phyloP scores from a whole-genome alignment of 2,329 filamentous ascomycete species.

The Botrytis sinoallii region DNA sequence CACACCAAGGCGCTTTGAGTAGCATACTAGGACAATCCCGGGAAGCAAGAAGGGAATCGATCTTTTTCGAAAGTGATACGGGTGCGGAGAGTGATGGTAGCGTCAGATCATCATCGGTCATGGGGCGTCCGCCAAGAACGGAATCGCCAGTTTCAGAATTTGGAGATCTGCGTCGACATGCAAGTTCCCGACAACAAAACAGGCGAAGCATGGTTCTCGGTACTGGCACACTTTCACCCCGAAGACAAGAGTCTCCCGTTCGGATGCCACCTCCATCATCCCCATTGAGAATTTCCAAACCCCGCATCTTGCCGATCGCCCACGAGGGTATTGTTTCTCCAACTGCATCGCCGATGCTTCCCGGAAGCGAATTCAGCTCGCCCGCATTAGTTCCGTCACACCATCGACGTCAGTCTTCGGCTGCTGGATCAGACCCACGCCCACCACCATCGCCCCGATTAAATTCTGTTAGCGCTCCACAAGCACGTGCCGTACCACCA shows the following conservation, averaged over 20 bases:
- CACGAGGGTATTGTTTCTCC: slow-evolving; percentile 74
- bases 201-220: slow-evolving; percentile 77
- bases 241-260: slow-evolving; percentile 84
- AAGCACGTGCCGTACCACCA: slow-evolving; percentile 83
- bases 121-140: slow-evolving; percentile 68
- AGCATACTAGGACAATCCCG: slow-evolving; percentile 56
- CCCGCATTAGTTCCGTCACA: slow-evolving; percentile 64
- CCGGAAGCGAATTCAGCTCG: slow-evolving; percentile 76
- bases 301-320: slow-evolving; percentile 58
- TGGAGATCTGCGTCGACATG: slow-evolving; percentile 68
- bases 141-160: slow-evolving; percentile 91
- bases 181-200: slow-evolving; percentile 79
- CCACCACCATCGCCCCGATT: slow-evolving; percentile 81
- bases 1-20: slow-evolving; percentile 58
- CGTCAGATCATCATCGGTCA: slow-evolving; percentile 72
- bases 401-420: slow-evolving; percentile 87
- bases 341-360: slow-evolving; percentile 83
- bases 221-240: slow-evolving; percentile 73
- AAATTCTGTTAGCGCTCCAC: slow-evolving; percentile 70
- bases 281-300: slow-evolving; percentile 80
- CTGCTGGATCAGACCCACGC: slow-evolving; percentile 67
- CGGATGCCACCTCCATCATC: slow-evolving; percentile 74
- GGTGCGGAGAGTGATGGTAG: slow-evolving; percentile 74
- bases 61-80: slow-evolving; percentile 79
- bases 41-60: slow-evolving; percentile 70